Conservation (phyloP, 306 rosid species). For the Lathyrus tuberosus region DNA sequence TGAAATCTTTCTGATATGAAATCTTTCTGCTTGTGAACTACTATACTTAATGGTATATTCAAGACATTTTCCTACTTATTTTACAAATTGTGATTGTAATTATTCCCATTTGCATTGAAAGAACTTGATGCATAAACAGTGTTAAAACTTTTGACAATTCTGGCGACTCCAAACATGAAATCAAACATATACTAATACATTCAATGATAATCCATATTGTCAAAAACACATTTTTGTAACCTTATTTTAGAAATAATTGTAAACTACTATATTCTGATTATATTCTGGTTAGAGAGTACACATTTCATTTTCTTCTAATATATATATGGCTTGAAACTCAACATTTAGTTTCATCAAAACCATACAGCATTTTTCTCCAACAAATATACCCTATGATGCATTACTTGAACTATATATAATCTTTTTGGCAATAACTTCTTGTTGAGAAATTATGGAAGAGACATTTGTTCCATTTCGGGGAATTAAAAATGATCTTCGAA, state of each 20-base stretch:
- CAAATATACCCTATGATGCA: too few relatives aligned
- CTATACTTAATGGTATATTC: slow-evolving; percentile 3
- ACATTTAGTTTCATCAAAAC: slow-evolving; percentile 27
- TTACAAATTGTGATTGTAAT: slow-evolving; percentile 3
- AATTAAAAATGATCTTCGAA: slow-evolving; percentile 61
- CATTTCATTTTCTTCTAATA: not conserved
- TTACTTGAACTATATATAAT: too few relatives aligned
- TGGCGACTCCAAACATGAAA: too few relatives aligned
- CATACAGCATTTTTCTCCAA: not conserved
- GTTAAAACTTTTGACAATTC: not conserved
- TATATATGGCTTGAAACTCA: not conserved
- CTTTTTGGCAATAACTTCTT: too few relatives aligned
- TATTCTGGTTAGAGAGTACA: too few relatives aligned
- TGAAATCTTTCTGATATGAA: slow-evolving; percentile 4
- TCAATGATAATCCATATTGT: not conserved
- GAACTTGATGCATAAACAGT: slow-evolving; percentile 13
- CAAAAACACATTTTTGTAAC: not conserved
- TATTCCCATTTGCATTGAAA: not conserved
- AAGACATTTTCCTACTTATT: not conserved
- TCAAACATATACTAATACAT: too few relatives aligned
- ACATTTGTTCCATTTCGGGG: slow-evolving; percentile 75
- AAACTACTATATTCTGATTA: not conserved
- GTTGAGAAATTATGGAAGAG: slow-evolving; percentile 59
- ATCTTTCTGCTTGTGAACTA: not conserved
- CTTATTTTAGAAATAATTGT: not conserved